Percentiles rank a stretch among this genome's conserved stretches.
phyloP scores from a whole-genome alignment of 2,329 filamentous ascomycete species.

The Aspergillus sp. region DNA sequence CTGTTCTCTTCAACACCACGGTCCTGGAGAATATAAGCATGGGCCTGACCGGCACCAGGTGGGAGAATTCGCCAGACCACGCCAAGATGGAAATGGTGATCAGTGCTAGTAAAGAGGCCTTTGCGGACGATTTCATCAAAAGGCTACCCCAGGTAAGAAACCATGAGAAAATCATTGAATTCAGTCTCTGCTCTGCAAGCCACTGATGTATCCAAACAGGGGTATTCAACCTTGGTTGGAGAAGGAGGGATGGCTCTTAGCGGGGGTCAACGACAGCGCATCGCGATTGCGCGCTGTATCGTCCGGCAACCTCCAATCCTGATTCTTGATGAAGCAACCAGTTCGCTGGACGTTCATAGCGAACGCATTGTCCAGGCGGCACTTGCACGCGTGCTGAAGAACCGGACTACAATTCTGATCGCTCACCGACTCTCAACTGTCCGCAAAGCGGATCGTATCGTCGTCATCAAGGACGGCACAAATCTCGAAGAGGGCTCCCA shows the following conservation, averaged over 20 bases:
- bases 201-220: constrained; percentile 49
- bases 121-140: constrained; percentile 88
- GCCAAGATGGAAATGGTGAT: constrained; percentile 66
- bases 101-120: constrained; percentile 82
- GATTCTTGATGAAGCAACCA: constrained; percentile 92
- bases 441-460: constrained; percentile 90
- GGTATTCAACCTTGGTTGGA: constrained; percentile 89
- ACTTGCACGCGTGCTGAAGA: constrained; percentile 78
- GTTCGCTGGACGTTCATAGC: constrained; percentile 87
- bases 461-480: constrained; percentile 79
- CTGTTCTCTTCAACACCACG: constrained; percentile 82
- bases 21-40: constrained; percentile 90
- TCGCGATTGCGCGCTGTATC: constrained; percentile 87
- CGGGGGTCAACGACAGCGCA: constrained; percentile 94
- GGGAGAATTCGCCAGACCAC: constrained; percentile 62
- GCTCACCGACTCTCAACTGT: constrained; percentile 95
- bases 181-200: not conserved
- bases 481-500: constrained; percentile 93
- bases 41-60: constrained; percentile 78
- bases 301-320: constrained; percentile 90
- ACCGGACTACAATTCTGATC: constrained; percentile 92
- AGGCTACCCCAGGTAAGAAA: constrained; percentile 57
- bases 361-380: constrained; percentile 94
- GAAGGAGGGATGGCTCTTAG: constrained; percentile 89
- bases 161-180: not conserved